Base-by-base conservation (phyloP, 2,329 filamentous ascomycete genomes). In the Apiospora pterosperma region DNA sequence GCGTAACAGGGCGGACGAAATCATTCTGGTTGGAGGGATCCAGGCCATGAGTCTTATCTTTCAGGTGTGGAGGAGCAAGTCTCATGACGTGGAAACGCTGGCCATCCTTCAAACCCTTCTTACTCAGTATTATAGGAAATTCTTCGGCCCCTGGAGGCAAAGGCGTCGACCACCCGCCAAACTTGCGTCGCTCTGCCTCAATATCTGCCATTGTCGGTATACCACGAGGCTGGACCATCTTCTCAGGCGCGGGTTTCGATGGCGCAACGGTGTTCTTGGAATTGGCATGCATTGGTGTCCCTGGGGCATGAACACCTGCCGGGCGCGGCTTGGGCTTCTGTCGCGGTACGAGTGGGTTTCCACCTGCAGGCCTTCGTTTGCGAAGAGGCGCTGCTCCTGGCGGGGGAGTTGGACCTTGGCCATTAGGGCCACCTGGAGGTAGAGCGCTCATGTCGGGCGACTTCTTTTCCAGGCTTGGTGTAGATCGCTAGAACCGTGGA, bases 31-130 rank as follows among this genome's bases (percentile, higher is more conserved):
- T 80, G 31, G 82, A 82, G 2, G 88, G 86, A 73, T 98, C 90
- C 66, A 92, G 74, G 42, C 66, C 83, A 36, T 88, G 85, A 70
- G 91, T 90, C 67, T 82, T 72, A 59, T 66, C 69, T 55, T 71
- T 88, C 88, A 62, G 85, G 81, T 67, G 90, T 84, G 64, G 79
- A 75, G 70, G 71, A 6, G 73, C 69, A 64, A 99, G 89, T 70
- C 92, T 90, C 83, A 97, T 94, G 67, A 97, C 87, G 75, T 99
- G 96, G 73, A 93, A 89, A 60, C 95, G 91, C 65, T 97, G 80
- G 6, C 91, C 92, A 70, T 96, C 90, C 64, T 92, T 84, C 61
- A 97, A 78, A 11, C 90, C 88, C 72, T 90, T 89, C 78, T 96
- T 97, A 7, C 92, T 96, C 7, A 93, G 92, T 68, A 93, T 87